Evolutionary conservation across 164 flowering plant genomes (phyloP), one percentile per base, ranked within the genome.

Genomic region (Piper longum): DNA sequence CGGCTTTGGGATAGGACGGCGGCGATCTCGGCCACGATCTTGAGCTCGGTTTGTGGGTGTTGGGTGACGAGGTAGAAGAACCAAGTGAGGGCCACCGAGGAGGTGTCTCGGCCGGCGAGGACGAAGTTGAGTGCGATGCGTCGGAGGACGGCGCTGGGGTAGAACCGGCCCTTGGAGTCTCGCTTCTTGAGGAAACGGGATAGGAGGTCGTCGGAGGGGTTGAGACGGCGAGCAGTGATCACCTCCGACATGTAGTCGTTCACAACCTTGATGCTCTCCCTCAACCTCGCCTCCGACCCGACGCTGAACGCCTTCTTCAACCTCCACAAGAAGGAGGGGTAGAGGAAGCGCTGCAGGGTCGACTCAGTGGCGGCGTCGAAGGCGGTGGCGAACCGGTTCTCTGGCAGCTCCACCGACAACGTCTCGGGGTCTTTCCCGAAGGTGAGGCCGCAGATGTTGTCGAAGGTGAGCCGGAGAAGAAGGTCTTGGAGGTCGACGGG

Each of bases 61-160:
- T 75, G 80, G 88, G 84, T 85, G 43, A 91, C 80, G 4, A 84
- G 80, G 79, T 79, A 83, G 76, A 91, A 91, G 72, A 91, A 91
- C 97, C 97, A 91, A 70, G 85, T 85, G 54, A 91, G 74, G 0
- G 97, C 97, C 16, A 88, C 97, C 0, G 97, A 91, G 4, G 97
- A 91, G 1, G 97, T 91, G 82, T 91, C 97, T 0, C 97, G 81
- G 1, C 97, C 97, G 11, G 97, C 97, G 19, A 91, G 84, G 16
- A 91, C 85, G 68, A 91, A 91, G 74, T 91, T 91, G 40, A 91
- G 81, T 3, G 97, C 97, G 16, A 91, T 85, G 1, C 82, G 80
- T 41, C 73, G 81, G 58, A 91, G 86, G 16, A 85, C 84, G 1
- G 74, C 13, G 66, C 64, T 72, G 0, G 88, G 66, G 69, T 79